phyloP scores from a whole-genome alignment of 2,329 filamentous ascomycete species.

The Beauveria bassiana region DNA sequence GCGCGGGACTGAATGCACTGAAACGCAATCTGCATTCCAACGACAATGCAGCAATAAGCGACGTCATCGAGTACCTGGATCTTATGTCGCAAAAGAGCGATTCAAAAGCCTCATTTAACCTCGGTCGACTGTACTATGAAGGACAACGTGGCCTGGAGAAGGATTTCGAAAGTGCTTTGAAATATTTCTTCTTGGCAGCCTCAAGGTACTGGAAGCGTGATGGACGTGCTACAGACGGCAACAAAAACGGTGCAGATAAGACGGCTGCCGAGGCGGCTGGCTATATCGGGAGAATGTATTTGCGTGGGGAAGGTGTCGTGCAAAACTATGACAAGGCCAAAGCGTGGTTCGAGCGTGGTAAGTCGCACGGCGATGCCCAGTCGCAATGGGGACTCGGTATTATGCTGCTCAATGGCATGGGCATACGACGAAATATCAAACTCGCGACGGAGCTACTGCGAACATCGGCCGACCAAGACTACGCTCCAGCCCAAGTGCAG shows the following conservation, averaged over 20 bases:
- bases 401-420: conserved; percentile 75
- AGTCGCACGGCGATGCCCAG: conserved; percentile 67
- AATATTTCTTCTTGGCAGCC: conserved; percentile 74
- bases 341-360: conserved; percentile 76
- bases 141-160: conserved; percentile 68
- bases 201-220: conserved; percentile 75
- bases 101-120: conserved; percentile 75
- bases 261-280: conserved; percentile 77
- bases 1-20: conserved; percentile 75
- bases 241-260: conserved; percentile 65
- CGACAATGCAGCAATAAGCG: conserved; percentile 78
- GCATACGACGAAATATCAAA: conserved; percentile 59
- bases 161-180: conserved; percentile 65
- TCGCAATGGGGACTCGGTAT: conserved; percentile 79
- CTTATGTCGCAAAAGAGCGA: conserved; percentile 86
- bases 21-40: conserved; percentile 67
- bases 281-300: conserved; percentile 80
- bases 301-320: conserved; percentile 76
- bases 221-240: conserved; percentile 64
- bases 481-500: conserved; percentile 71
- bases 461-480: conserved; percentile 73
- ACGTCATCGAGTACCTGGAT: conserved; percentile 90
- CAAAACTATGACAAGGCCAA: conserved; percentile 71
- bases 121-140: conserved; percentile 84
- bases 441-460: conserved; percentile 71